Conservation (phyloP, 2,329 filamentous ascomycete species). For the Penicillium sp. region DNA sequence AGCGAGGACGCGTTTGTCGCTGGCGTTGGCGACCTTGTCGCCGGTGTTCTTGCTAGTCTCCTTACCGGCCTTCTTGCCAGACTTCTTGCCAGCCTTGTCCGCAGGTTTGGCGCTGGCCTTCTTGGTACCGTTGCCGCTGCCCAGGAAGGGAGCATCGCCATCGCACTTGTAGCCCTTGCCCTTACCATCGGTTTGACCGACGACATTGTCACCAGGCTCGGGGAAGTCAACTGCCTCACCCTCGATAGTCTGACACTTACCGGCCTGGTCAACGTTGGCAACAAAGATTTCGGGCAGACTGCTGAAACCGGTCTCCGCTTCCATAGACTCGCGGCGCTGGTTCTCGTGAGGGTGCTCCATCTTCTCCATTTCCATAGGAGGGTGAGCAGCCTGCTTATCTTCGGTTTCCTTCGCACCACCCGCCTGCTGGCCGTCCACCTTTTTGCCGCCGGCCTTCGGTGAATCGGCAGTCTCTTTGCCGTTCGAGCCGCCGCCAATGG, state of each 20-base stretch:
- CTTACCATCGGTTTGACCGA: constrained; percentile 31
- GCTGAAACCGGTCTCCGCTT: constrained; percentile 43
- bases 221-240: constrained; percentile 63
- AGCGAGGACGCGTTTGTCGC: constrained; percentile 17
- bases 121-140: constrained; percentile 3
- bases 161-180: constrained; percentile 39
- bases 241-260: constrained; percentile 57
- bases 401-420: neutral
- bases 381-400: constrained; percentile 12
- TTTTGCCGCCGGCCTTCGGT: constrained; percentile 1
- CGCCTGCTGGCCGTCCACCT: neutral
- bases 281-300: constrained; percentile 66
- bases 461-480: constrained; percentile 3
- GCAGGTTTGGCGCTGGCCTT: neutral
- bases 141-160: constrained; percentile 32
- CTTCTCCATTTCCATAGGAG: constrained; percentile 4
- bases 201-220: constrained; percentile 58
- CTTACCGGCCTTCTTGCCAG: neutral
- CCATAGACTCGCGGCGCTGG: constrained; percentile 5
- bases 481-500: constrained; percentile 46
- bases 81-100: constrained; percentile 12
- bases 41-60: constrained; percentile 2
- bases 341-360: constrained; percentile 3
- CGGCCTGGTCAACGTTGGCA: constrained; percentile 61
- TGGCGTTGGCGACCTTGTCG: constrained; percentile 3